Percentiles rank a stretch among this genome's conserved stretches.
phyloP scores from a whole-genome alignment of 805 yeast species.

The Starmerella gropengiesseri region DNA sequence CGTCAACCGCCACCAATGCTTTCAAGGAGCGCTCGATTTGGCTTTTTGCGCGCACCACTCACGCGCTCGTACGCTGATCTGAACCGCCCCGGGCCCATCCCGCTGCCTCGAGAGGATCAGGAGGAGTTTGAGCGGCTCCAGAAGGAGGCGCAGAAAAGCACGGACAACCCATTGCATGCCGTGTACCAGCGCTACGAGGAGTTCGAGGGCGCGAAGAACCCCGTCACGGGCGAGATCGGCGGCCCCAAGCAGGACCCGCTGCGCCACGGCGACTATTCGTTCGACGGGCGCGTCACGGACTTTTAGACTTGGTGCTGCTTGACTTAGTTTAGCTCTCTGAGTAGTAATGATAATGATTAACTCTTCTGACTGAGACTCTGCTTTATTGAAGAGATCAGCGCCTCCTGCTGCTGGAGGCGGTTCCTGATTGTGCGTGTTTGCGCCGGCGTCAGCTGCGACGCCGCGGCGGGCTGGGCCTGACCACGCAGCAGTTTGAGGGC shows the following conservation, averaged over 20 bases:
- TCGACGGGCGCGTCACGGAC: constrained; percentile 93
- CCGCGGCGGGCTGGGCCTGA: neutral
- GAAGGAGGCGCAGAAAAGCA: constrained; percentile 55
- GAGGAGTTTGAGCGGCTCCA: constrained; percentile 86
- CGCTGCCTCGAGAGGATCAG: constrained; percentile 67
- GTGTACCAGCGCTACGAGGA: constrained; percentile 76
- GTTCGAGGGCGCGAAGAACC: constrained; percentile 89
- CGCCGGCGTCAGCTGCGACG: neutral
- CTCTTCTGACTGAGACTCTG: neutral
- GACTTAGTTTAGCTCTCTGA: neutral
- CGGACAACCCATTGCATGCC: constrained; percentile 38
- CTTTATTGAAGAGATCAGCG: constrained; percentile 8
- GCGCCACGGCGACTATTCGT: constrained; percentile 84
- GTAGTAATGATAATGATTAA: neutral
- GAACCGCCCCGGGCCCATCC: constrained; percentile 49
- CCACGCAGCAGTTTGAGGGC: neutral
- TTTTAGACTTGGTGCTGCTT: constrained; percentile 43
- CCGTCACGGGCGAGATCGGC: constrained; percentile 86
- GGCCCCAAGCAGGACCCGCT: constrained; percentile 98
- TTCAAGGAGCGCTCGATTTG: neutral
- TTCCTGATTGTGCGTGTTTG: neutral
- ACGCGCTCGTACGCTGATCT: constrained; percentile 14
- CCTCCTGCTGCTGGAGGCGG: constrained; percentile 14
- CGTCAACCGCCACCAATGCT: neutral
- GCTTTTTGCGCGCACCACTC: neutral